Base-by-base conservation (phyloP, 169 alveolate genomes). In the Eimeria praecox region DNA sequence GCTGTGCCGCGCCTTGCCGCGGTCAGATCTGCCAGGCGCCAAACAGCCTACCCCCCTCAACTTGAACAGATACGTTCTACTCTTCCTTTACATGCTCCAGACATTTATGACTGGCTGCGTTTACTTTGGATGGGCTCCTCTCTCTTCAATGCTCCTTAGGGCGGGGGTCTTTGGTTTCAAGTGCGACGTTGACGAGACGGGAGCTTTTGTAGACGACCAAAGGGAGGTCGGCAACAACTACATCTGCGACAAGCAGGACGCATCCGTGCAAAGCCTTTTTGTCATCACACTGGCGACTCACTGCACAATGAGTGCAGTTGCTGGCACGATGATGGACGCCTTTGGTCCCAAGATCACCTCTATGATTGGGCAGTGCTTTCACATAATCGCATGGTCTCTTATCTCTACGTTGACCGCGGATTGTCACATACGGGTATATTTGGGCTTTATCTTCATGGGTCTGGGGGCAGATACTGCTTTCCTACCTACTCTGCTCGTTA, bases 251-350 rank as follows among this genome's bases (percentile, higher is more conserved):
- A 95, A 82, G 82, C 97, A 97, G 49, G 97, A 97, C 64, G 96
- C 96, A 20, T 90, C 95, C n/a, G 97, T 97, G 49, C 97, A 97
- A 94, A 95, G 96, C 52, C 73, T 97, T n/a, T 97, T 94, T 82
- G 95, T 96, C 49, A 86, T 97, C 71, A 96, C 97, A 24, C 89
- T 96, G 38, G 95, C 97, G 40, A 94, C 96, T 2, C 92, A 91
- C 42, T 97, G 96, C 90, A 92, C 93, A 69, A 95, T 95, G 97
- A 93, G 97, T 38, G 97, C 97, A 56, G 52, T 95, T 86, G 96
- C 97, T 0, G 97, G 97, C 40, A 86, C 94, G 0, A 90, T 95
- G 88, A 80, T 96, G 87, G 97, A 97, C 82, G 77, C 95, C 54
- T 80, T 94, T 40, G 97, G 97, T 2, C 97, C 97, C 9, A 87